Base-by-base conservation (phyloP, 1,139 yeast genomes). In the Protomyces inundatus region DNA sequence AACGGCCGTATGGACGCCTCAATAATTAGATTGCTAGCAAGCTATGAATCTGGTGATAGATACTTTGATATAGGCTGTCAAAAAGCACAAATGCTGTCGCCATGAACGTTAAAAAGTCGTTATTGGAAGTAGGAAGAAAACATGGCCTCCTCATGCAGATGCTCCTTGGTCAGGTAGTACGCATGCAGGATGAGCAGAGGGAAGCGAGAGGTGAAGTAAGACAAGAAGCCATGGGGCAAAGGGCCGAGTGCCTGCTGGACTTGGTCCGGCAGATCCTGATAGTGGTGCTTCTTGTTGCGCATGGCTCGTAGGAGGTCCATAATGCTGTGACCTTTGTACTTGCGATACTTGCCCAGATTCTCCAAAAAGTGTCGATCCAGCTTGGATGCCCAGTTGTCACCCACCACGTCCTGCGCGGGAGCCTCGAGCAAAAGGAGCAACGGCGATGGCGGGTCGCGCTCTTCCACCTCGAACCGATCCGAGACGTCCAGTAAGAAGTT, bases 261-360 rank as follows among this genome's bases (percentile, higher is more conserved):
- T 30, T 77, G 80, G 4, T 77, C 79, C 0, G 97, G 96, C 74
- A 91, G 77, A 72, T 95, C 98, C 75, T 90, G 90, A 74, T 82
- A 93, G 74, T 93, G 99, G 58, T 70, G 72, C 40, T 70, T 70
- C 64, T 93, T 93, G 77, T 93, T 93, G 69, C 99, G 80, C 70
- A 93, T 77, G 0, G 97, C 97, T 67, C 99, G 80, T 65, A 93
- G 76, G 64, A 93, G 77, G 73, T 95, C 98, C 84, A 90, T 83
- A 58, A 93, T 75, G 68, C 85, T 87, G 65, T 82, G 85, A 0
- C 87, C 82, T 68, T 87, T 87, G 73, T 93, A 95, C 74, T 90
- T 91, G 70, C 99, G 81, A 74, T 90, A 93, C 73, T 88, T 89
- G 30, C 96, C 97, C 68, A 95, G 78, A 71, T 91, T 90, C 33